Percentiles rank a stretch among this genome's conserved stretches.
phyloP scores from a whole-genome alignment of 1,139 yeast species.

The Blastobotrys ciferrii region DNA sequence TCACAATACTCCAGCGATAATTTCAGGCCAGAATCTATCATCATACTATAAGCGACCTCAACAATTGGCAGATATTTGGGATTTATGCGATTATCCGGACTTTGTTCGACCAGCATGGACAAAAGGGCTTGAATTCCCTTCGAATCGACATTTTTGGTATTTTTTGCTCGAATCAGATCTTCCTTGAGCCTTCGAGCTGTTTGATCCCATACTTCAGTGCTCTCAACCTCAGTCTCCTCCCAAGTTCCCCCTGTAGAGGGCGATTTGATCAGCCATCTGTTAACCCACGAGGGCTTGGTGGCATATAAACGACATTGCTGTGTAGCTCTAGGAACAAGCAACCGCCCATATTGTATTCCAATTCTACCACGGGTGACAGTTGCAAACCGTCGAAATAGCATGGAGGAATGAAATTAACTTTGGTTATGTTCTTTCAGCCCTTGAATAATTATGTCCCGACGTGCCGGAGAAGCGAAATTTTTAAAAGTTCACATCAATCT shows the following conservation, averaged over 20 bases:
- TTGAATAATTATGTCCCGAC: background rate
- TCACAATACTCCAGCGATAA: slow-evolving; percentile 3
- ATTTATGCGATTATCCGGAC: slow-evolving; percentile 17
- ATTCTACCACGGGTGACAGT: background rate
- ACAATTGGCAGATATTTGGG: slow-evolving; percentile 17
- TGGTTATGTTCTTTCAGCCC: background rate
- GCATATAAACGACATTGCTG: too few relatives aligned
- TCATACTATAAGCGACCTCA: slow-evolving; percentile 15
- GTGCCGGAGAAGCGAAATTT: slow-evolving; percentile 6
- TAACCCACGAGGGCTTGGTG: slow-evolving; percentile 4
- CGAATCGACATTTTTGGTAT: background rate
- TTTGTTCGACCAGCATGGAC: slow-evolving; percentile 14
- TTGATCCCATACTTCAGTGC: slow-evolving; percentile 9
- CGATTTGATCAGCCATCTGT: slow-evolving; percentile 2
- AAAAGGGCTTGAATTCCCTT: background rate
- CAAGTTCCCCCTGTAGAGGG: background rate
- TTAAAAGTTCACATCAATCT: too few relatives aligned
- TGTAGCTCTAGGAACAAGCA: too few relatives aligned
- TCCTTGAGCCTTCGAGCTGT: slow-evolving; percentile 15
- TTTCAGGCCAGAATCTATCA: slow-evolving; percentile 4
- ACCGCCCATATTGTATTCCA: too few relatives aligned
- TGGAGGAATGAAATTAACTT: background rate
- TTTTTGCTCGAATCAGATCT: slow-evolving; percentile 11
- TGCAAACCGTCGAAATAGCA: background rate
- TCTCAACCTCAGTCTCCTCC: slow-evolving; percentile 6